Evolutionary conservation across 495 filamentous ascomycete species (phyloP).

Genomic region (Pseudoneurospora amorphoporcata): DNA sequence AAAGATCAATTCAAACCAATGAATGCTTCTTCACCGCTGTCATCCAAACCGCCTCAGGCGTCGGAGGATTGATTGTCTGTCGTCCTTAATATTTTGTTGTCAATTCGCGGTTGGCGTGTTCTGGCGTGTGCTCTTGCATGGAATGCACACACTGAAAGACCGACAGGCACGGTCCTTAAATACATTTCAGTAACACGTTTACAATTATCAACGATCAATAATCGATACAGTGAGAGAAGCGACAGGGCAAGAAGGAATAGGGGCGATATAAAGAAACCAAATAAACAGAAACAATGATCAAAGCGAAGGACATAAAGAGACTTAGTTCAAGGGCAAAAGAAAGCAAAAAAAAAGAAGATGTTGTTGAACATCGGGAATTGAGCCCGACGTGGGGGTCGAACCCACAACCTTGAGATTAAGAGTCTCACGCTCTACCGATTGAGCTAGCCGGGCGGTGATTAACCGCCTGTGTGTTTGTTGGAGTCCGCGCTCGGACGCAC

Average conservation of each 20-base stretch:
- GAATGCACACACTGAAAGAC: too few relatives aligned
- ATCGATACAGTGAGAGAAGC: too few relatives aligned
- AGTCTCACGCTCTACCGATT: conserved; percentile 69
- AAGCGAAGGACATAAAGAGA: background rate
- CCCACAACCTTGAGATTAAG: conserved; percentile 49
- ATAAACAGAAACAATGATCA: background rate
- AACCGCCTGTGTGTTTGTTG: background rate
- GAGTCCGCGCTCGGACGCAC: background rate
- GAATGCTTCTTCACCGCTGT: background rate
- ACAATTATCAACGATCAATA: too few relatives aligned
- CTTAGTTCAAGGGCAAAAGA: background rate
- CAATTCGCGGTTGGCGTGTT: background rate
- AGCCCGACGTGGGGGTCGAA: background rate
- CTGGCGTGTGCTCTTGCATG: background rate
- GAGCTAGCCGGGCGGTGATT: conserved; percentile 41
- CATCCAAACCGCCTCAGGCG: background rate
- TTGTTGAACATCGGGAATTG: conserved; percentile 6
- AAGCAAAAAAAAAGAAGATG: background rate
- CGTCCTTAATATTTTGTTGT: background rate
- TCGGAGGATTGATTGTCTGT: too few relatives aligned
- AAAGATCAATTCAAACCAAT: background rate
- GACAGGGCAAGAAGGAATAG: too few relatives aligned
- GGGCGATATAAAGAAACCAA: background rate
- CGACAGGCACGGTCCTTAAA: too few relatives aligned
- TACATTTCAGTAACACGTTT: too few relatives aligned